Base-by-base conservation (phyloP, 345 rosid species). In the Combretum micranthum region DNA sequence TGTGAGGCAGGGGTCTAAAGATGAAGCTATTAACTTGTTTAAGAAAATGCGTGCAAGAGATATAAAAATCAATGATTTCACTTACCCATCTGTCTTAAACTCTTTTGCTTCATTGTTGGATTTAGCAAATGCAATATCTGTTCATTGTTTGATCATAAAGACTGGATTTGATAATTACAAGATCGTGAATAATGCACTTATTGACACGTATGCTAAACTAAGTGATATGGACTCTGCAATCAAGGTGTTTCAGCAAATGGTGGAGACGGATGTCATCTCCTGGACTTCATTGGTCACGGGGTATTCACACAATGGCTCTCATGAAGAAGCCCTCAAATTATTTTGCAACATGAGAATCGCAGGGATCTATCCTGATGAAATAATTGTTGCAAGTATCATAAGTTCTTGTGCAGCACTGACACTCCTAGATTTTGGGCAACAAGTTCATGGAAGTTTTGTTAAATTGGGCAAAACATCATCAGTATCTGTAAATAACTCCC, bases 241-340 rank as follows among this genome's bases (percentile, higher is more conserved):
- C 23, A 61, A 55, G 66, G 84, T 85, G 42, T 93, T 93, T 69
- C 73, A 76, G 70, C 37, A 53, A 61, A 89, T 89, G 84, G 58
- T 18, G 42, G 78, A 74, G 56, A 89, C 71, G 70, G 97, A 93
- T 62, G 84, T 93, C 32, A 65, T 93, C 67, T 78, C 97, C 12
- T 93, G 99, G 99, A 88, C 97, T 19, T 88, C 97, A 53, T 75
- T 93, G 61, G 79, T 93, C 61, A 85, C 95, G 15, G 97, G 99
- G 42, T 79, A 68, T 52, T 70, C 96, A 23, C 80, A 72, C 62
- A 79, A 85, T 52, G 80, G 82, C 20, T 57, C 62, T 52, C 70
- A 68, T 58, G 81, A 81, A 75, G 87, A 84, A 57, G 90, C 97
- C 22, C 50, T 89, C 61, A 83, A 70, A 61, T 53, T 83, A 68